Evolutionary conservation across 768 basidiomycete species (phyloP), one percentile per base, ranked within the genome.

Genomic region (Trichaptum fuscoviolaceum): DNA sequence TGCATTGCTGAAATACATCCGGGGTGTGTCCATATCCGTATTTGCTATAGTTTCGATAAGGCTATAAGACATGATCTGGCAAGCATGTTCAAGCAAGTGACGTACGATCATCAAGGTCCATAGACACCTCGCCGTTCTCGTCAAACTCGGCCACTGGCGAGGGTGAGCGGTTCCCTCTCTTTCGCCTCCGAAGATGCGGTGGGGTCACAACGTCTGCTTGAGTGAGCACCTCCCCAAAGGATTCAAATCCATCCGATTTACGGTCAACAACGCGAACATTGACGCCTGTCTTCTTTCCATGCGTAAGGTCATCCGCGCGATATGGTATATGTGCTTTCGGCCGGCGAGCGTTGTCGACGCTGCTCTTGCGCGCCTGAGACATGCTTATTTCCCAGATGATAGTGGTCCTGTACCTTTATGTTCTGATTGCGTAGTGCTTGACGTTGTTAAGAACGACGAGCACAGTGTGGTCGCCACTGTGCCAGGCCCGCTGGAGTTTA

Each of bases 231-330:
- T 91, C 83, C 65, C 89, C 90, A 74, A 93, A 93, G 0, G 87
- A 88, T 74, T 93, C 91, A 73, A 93, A 92, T 30, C 90, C 92
- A 75, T 92, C 92, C 26, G 90, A 90, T 73, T 85, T 86, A 70
- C 86, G 87, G 68, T 89, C 85, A 65, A 92, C 85, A 71, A 85
- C 84, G 52, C 78, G 83, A 17, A 93, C 87, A 0, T 85, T 81
- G 64, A 92, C 82, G 5, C 92, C 92, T 0, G 92, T 93, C 74
- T 87, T 90, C 83, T 91, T 92, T 20, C 92, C 92, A 65, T 88
- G 89, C 63, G 84, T 84, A 12, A 86, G 84, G 70, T 92, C 89
- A 69, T 92, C 89, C 2, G 89, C 91, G 62, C 89, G 85, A 72
- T 89, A 93, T 0, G 92, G 92, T 17, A 91, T 83, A 70, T 93